Conservation (phyloP, 345 rosid species). For the Rubroshorea leprosula region DNA sequence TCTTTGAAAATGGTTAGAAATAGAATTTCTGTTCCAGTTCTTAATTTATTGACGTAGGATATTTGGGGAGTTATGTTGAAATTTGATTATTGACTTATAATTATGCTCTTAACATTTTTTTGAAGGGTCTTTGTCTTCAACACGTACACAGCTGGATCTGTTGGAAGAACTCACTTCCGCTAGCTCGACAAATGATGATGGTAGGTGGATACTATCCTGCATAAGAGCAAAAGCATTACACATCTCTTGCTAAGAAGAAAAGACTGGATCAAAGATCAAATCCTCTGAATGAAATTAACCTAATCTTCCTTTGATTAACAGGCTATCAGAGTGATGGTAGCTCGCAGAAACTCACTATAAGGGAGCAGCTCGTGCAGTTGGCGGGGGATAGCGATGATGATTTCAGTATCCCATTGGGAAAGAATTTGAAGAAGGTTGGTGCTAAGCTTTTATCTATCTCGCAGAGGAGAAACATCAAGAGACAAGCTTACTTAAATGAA, state of each 20-base stretch:
- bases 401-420: slow-evolving; percentile 67
- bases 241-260: background rate
- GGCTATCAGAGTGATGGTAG: slow-evolving; percentile 57
- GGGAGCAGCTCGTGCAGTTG: slow-evolving; percentile 65
- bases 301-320: slow-evolving; percentile 13
- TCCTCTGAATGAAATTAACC: background rate
- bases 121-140: slow-evolving; percentile 57
- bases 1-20: background rate
- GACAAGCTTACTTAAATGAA: slow-evolving; percentile 70
- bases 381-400: slow-evolving; percentile 68
- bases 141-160: slow-evolving; percentile 69
- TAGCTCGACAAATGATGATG: slow-evolving; percentile 36
- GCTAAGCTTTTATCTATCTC: slow-evolving; percentile 67
- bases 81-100: background rate
- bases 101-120: background rate
- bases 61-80: background rate
- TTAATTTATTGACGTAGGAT: background rate
- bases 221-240: background rate
- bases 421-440: slow-evolving; percentile 73
- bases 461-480: slow-evolving; percentile 88
- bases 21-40: background rate
- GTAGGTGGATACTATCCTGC: slow-evolving; percentile 28
- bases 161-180: slow-evolving; percentile 64
- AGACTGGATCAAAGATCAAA: background rate
- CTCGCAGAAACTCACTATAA: slow-evolving; percentile 37